Conservation (phyloP, 2,329 filamentous ascomycete species). For the Fragosphaeria purpurea region DNA sequence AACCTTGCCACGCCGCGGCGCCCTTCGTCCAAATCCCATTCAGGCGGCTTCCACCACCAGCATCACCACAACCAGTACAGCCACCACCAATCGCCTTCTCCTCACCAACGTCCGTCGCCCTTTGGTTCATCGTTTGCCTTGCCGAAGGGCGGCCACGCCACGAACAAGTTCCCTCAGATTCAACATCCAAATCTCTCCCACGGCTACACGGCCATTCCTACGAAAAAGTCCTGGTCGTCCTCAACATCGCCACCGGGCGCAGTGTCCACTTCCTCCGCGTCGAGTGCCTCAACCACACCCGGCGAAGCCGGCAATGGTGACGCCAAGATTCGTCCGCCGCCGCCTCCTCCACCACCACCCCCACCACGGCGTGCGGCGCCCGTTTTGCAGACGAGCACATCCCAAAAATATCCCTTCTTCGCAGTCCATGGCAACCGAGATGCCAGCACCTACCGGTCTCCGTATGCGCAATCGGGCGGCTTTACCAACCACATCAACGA, state of each 20-base stretch:
- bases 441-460: slow-evolving; percentile 46
- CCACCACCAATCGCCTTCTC: slow-evolving; percentile 9
- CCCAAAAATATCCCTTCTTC: slow-evolving; percentile 48
- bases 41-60: slow-evolving; percentile 5
- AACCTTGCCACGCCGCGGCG: slow-evolving; percentile 11
- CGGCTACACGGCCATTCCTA: slow-evolving; percentile 10
- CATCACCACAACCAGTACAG: slow-evolving; percentile 15
- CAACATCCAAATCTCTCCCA: slow-evolving; percentile 14
- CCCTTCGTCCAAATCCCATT: slow-evolving; percentile 4
- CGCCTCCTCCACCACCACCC: slow-evolving; percentile 1
- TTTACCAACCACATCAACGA: slow-evolving; percentile 44
- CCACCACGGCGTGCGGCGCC: not conserved
- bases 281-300: not conserved
- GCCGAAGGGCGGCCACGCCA: slow-evolving; percentile 4
- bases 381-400: slow-evolving; percentile 7
- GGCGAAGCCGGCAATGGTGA: not conserved
- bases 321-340: not conserved
- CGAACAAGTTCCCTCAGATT: slow-evolving; percentile 14
- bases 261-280: slow-evolving; percentile 1
- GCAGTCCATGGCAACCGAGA: slow-evolving; percentile 44
- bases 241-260: not conserved
- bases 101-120: slow-evolving; percentile 2
- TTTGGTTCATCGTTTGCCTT: slow-evolving; percentile 15
- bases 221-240: slow-evolving; percentile 2
- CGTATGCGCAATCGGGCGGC: slow-evolving; percentile 46